Evolutionary conservation across 164 flowering plant species (phyloP).

Genomic region (Magnolia sinica): DNA sequence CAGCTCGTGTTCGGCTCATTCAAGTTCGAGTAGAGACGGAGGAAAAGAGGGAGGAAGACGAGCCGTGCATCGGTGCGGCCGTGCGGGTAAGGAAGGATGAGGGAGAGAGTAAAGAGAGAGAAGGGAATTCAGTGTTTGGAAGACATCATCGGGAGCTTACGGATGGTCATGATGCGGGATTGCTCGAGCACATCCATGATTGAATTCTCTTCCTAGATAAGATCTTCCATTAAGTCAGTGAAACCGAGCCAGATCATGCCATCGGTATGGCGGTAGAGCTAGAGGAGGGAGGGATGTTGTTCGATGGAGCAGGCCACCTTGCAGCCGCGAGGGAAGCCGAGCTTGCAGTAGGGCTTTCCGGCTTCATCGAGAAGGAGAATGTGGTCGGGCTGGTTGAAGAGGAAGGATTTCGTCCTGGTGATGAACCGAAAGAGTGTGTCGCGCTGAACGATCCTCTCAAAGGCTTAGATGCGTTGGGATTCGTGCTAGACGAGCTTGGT

Average conservation of each 20-base stretch:
- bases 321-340: slow-evolving; percentile 83
- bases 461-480: slow-evolving; percentile 35
- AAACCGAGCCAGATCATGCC: slow-evolving; percentile 42
- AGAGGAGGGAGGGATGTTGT: slow-evolving; percentile 55
- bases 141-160: too few relatives aligned
- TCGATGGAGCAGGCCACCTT: slow-evolving; percentile 47
- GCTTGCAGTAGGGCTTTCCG: slow-evolving; percentile 66
- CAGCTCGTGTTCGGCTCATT: too few relatives aligned
- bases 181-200: too few relatives aligned
- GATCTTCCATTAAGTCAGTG: too few relatives aligned
- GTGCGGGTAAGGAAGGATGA: too few relatives aligned
- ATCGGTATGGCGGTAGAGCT: slow-evolving; percentile 62
- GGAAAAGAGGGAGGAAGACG: too few relatives aligned
- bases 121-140: too few relatives aligned
- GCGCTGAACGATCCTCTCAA: slow-evolving; percentile 53
- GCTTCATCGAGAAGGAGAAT: slow-evolving; percentile 70
- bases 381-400: slow-evolving; percentile 59
- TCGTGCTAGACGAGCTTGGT: slow-evolving; percentile 49
- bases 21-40: too few relatives aligned
- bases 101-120: too few relatives aligned
- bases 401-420: slow-evolving; percentile 45
- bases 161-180: too few relatives aligned
- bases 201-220: too few relatives aligned
- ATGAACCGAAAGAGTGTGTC: slow-evolving; percentile 26
- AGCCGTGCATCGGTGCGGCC: too few relatives aligned